A percentile compares a stretch with the other conserved stretches of the same genome.
Evolutionary conservation across 805 yeast species (phyloP).

Genomic region (Debaryomyces prosopidis): DNA sequence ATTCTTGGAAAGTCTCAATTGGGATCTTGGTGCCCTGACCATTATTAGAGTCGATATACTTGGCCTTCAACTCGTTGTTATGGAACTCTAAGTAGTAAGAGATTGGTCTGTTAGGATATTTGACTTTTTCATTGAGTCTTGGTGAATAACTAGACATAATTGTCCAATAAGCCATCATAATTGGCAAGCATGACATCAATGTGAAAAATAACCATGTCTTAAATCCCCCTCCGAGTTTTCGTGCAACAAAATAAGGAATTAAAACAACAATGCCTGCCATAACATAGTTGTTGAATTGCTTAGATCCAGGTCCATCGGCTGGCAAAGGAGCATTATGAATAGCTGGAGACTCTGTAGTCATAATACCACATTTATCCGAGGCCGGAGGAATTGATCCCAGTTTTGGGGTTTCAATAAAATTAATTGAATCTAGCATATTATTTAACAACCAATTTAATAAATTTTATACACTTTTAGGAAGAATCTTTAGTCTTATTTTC

Average conservation of each 20-base stretch:
- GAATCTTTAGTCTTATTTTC: no score
- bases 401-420: constrained; percentile 61
- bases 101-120: constrained; percentile 74
- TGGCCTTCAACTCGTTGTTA: constrained; percentile 62
- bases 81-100: constrained; percentile 82
- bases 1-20: constrained; percentile 88
- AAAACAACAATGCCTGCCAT: constrained; percentile 50
- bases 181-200: constrained; percentile 60
- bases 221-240: constrained; percentile 69
- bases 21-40: constrained; percentile 79
- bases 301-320: constrained; percentile 88
- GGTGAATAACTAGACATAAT: constrained; percentile 75
- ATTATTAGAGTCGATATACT: constrained; percentile 52
- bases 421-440: constrained; percentile 42
- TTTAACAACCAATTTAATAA: background rate
- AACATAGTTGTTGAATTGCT: constrained; percentile 65
- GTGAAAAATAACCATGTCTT: constrained; percentile 64
- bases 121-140: constrained; percentile 73
- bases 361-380: constrained; percentile 33
- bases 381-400: constrained; percentile 30
- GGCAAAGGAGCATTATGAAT: constrained; percentile 86
- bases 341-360: constrained; percentile 54
- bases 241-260: constrained; percentile 63
- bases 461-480: no score
- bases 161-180: constrained; percentile 83